phyloP scores from a whole-genome alignment of 306 rosid genomes.

The Prunus kanzakura region DNA sequence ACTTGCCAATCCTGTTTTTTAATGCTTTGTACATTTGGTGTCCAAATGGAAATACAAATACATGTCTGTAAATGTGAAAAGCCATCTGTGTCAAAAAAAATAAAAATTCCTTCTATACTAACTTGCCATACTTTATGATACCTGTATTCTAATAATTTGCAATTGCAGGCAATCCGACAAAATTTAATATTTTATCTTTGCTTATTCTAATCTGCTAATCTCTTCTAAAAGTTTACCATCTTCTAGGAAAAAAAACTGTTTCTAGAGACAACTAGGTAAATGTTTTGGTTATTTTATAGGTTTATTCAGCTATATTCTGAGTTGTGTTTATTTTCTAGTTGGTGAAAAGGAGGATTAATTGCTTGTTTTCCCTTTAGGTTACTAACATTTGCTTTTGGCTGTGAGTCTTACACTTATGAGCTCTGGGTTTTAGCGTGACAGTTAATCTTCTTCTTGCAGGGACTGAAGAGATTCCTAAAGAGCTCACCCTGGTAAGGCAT shows the following conservation, averaged over 20 bases:
- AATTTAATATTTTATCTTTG: neutral
- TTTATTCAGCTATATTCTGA: neutral
- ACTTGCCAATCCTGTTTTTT: neutral
- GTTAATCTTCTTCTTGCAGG: conserved; percentile 52
- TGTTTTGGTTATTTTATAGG: neutral
- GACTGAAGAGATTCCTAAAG: conserved; percentile 77
- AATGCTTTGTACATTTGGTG: neutral
- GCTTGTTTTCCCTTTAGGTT: neutral
- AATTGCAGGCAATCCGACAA: neutral
- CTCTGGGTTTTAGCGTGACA: conserved; percentile 18
- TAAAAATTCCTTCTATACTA: neutral
- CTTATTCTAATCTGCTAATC: neutral
- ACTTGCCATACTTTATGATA: neutral
- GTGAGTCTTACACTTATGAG: neutral
- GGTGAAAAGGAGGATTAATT: neutral
- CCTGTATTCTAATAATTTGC: neutral
- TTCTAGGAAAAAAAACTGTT: neutral
- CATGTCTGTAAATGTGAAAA: neutral
- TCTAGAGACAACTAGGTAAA: neutral
- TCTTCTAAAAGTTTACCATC: neutral
- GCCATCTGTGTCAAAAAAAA: neutral
- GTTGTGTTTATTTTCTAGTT: neutral
- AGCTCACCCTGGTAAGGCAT: conserved; percentile 64
- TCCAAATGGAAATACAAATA: neutral
- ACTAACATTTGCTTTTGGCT: conserved; percentile 2